Base-by-base conservation (phyloP, 176 grass and related monocot species). In the Eremochloa ophiuroides region DNA sequence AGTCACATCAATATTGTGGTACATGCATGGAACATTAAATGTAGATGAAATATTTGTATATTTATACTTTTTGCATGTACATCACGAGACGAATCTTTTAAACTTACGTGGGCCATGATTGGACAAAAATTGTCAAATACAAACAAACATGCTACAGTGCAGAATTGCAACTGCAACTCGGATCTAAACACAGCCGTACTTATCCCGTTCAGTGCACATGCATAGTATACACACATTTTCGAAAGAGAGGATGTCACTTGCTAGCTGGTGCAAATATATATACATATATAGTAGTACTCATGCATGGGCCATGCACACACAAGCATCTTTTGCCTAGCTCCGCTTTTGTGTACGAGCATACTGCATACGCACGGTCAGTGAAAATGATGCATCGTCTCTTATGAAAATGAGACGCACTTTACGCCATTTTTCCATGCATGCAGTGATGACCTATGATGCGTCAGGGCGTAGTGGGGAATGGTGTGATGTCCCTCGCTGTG, bases 361-460 rank as follows among this genome's bases (percentile, higher is more conserved):
- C 23, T 37, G 7, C 23, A 14, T 40, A 27, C 10, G 7, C 13
- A 23, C 74, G 40, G 27, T 17, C 43, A 27, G 10, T 31, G 71
- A 85, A 81, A 85, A 82, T 1, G 76, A 43, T 81, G 42, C 51
- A 4, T 22, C 76, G 76, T 81, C 77, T 64, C 71, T 70, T 76
- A 55, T 62, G 82, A 81, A 63, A 89, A 76, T 27, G 77, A 75
- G 82, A 43, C 20, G 3, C 44, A 64, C 70, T 69, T 85, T 63
- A 61, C 6, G 31, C 55, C 25, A 2, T 29, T 29, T 26, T 51
- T 56, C 13, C 35, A 66, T 89, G 72, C 65, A 80, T 79, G 68
- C 23, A 70, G 62, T 85, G 55, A 89, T 85, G 72, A 30, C 59
- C 71, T 85, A 85, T 89, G 26, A 72, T 89, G 80, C 59, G 28